phyloP scores from a whole-genome alignment of 352 stramenopile genomes.

The Pythium vanterpoolii region DNA sequence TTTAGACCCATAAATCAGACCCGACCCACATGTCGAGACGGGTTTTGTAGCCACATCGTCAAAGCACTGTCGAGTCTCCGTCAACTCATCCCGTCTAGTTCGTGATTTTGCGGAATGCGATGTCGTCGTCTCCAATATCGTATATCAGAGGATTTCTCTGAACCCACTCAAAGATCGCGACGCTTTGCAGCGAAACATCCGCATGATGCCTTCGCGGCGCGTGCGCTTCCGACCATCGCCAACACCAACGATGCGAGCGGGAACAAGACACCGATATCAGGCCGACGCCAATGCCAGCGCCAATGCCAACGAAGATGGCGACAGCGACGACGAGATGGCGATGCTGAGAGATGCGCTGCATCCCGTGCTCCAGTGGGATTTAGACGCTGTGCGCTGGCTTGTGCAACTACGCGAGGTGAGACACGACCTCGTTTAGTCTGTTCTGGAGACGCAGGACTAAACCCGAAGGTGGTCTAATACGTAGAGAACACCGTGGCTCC shows the following conservation, averaged over 20 bases:
- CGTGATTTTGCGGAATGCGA: neutral
- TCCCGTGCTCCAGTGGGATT: constrained; percentile 56
- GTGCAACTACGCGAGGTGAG: constrained; percentile 38
- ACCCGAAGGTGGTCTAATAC: neutral
- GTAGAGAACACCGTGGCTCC: constrained; percentile 31
- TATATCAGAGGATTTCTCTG: neutral
- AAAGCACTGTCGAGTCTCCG: neutral
- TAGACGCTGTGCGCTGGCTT: constrained; percentile 36
- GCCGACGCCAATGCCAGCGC: neutral
- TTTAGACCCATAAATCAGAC: neutral
- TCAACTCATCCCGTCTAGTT: constrained; percentile 5
- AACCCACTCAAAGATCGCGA: constrained; percentile 10
- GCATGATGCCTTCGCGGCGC: neutral
- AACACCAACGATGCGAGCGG: neutral
- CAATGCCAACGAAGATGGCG: neutral
- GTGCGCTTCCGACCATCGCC: constrained; percentile 6
- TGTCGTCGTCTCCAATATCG: neutral
- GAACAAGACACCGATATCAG: neutral
- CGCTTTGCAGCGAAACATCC: neutral
- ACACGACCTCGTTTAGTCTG: neutral
- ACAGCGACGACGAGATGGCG: neutral
- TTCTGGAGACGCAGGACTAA: no score
- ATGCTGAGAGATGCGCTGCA: constrained; percentile 25
- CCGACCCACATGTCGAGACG: neutral
- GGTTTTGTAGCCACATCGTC: constrained; percentile 21